Evolutionary conservation across 1,284 basidiomycete genomes (phyloP).

Genomic region (Ceratobasidium sp.): DNA sequence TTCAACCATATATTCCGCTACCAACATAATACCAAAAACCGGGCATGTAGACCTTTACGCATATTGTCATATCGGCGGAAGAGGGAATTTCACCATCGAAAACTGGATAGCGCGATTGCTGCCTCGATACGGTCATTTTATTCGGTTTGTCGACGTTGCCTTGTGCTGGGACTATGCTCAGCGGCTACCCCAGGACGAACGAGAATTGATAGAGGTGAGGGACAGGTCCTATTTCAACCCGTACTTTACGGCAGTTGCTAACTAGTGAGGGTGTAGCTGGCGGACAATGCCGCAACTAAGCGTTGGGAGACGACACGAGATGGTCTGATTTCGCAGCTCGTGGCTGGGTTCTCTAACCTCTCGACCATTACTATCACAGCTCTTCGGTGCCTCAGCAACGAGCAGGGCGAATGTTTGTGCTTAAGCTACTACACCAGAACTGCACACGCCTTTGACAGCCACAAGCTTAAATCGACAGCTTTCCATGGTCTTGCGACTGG

Average conservation of each 20-base stretch:
- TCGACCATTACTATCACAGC: neutral
- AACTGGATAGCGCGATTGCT: slow-evolving; percentile 7
- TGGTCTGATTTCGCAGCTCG: neutral
- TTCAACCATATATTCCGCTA: neutral
- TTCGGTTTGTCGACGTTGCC: neutral
- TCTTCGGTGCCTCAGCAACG: neutral
- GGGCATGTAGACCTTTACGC: neutral
- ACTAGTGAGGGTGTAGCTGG: too few species aligned
- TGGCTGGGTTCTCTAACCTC: slow-evolving; percentile 1
- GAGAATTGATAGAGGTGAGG: slow-evolving; percentile 9
- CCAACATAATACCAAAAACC: too few species aligned
- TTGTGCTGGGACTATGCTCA: slow-evolving; percentile 10
- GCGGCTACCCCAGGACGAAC: neutral
- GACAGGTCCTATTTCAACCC: too few species aligned
- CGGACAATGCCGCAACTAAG: too few species aligned
- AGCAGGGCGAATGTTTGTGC: neutral
- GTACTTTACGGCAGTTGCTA: too few species aligned
- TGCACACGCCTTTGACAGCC: neutral
- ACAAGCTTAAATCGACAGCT: neutral
- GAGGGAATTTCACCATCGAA: slow-evolving; percentile 12
- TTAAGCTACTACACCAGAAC: neutral
- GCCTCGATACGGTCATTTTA: slow-evolving; percentile 11
- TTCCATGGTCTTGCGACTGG: slow-evolving; percentile 6
- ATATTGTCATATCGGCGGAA: neutral
- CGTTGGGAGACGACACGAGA: slow-evolving; percentile 23